Evolutionary conservation across 164 flowering plant species (phyloP).

Genomic region (Vitis riparia): DNA sequence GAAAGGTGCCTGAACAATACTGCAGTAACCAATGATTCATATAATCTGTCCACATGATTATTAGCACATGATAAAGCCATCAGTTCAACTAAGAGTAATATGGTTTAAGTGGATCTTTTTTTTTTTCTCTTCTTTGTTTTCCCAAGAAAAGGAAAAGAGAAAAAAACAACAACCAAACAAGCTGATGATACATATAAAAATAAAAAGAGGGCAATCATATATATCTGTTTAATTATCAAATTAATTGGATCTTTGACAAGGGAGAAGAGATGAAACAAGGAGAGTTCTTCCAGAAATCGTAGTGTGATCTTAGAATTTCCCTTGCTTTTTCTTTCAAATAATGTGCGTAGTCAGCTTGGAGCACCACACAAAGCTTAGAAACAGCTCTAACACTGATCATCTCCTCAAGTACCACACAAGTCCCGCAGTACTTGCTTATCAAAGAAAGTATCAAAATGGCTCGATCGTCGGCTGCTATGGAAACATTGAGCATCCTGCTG

Average conservation of each 20-base stretch:
- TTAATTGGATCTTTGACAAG: conserved; percentile 11
- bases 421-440: conserved; percentile 38
- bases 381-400: conserved; percentile 57
- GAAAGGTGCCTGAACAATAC: too few species aligned
- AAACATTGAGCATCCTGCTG: conserved; percentile 47
- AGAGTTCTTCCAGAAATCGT: conserved; percentile 41
- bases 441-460: conserved; percentile 34
- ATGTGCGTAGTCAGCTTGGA: conserved; percentile 29
- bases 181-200: too few species aligned
- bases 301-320: conserved; percentile 41
- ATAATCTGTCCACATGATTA: too few species aligned
- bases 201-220: too few species aligned
- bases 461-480: conserved; percentile 32
- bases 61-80: too few species aligned
- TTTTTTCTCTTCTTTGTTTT: too few species aligned
- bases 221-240: too few species aligned
- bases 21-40: too few species aligned
- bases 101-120: too few species aligned
- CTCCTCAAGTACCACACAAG: conserved; percentile 36
- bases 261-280: conserved; percentile 37
- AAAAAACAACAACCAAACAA: neutral
- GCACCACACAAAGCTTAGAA: conserved; percentile 49
- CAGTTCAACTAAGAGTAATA: too few species aligned
- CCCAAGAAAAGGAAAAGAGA: too few species aligned
- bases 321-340: conserved; percentile 42